Evolutionary conservation across 345 rosid genomes (phyloP).

Genomic region (Toxicodendron radicans): DNA sequence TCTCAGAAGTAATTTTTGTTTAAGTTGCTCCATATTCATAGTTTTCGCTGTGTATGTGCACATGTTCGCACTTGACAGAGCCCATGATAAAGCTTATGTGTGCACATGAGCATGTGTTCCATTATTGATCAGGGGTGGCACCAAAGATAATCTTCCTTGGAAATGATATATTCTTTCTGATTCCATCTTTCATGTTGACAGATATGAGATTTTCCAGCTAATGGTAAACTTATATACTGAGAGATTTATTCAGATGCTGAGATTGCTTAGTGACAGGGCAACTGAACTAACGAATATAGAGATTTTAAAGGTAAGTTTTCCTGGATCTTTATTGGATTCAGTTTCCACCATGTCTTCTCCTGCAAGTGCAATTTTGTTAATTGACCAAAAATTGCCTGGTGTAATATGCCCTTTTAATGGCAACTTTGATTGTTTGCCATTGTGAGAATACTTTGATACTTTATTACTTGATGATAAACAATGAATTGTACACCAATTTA

Average conservation of each 20-base stretch:
- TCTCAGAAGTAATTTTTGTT: constrained; percentile 11
- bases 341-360: constrained; percentile 10
- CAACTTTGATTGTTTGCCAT: background rate
- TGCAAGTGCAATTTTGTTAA: constrained; percentile 5
- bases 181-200: constrained; percentile 42
- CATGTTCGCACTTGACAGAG: background rate
- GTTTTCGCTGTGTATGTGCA: background rate
- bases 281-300: constrained; percentile 90
- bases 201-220: constrained; percentile 99
- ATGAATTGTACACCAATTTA: too few species aligned
- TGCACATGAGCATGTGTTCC: background rate
- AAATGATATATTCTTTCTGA: constrained; percentile 11
- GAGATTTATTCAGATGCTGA: constrained; percentile 99
- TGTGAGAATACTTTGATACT: too few species aligned
- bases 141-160: constrained; percentile 1
- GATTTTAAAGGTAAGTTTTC: constrained; percentile 77
- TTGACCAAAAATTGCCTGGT: constrained; percentile 5
- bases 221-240: constrained; percentile 98
- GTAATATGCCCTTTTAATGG: background rate
- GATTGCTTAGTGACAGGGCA: constrained; percentile 93
- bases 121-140: background rate
- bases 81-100: background rate
- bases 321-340: constrained; percentile 1
- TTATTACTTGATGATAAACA: too few species aligned
- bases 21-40: background rate